These are phyloP conservation scores for Hylodesmum podocarpum DNA, from an alignment of 306 rosid genomes.

Conservation along the genomic window DNA sequence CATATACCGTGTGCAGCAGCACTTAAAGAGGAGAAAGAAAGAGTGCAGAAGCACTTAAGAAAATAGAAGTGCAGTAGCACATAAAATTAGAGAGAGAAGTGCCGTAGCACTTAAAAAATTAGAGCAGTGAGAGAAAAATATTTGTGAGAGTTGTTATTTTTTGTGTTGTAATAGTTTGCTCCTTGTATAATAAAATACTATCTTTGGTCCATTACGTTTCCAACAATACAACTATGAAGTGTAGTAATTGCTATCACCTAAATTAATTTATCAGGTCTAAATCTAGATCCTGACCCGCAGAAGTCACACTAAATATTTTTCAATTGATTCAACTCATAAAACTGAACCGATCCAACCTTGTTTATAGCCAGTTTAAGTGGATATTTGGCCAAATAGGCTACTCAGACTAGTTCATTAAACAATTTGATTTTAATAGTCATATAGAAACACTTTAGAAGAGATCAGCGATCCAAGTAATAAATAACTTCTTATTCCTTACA, in stretches of 20 bases:
- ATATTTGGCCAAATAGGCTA: neutral
- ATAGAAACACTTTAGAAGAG: neutral
- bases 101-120: no score
- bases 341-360: neutral
- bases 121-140: no score
- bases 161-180: no score
- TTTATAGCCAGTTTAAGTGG: neutral
- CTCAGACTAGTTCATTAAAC: neutral
- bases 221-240: neutral
- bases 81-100: no score
- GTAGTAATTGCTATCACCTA: neutral
- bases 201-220: no score
- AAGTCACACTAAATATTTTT: neutral
- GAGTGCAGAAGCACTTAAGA: no score
- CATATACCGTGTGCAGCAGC: no score
- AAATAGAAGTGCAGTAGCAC: no score
- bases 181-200: no score
- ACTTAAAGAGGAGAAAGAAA: no score
- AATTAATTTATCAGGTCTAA: neutral
- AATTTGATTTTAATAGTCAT: neutral
- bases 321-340: neutral
- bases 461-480: neutral
- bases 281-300: neutral
- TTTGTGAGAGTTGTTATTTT: no score
- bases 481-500: neutral